These are phyloP conservation scores for Auricularia sp. DNA, from an alignment of 768 basidiomycete genomes.

Conservation along the genomic window DNA sequence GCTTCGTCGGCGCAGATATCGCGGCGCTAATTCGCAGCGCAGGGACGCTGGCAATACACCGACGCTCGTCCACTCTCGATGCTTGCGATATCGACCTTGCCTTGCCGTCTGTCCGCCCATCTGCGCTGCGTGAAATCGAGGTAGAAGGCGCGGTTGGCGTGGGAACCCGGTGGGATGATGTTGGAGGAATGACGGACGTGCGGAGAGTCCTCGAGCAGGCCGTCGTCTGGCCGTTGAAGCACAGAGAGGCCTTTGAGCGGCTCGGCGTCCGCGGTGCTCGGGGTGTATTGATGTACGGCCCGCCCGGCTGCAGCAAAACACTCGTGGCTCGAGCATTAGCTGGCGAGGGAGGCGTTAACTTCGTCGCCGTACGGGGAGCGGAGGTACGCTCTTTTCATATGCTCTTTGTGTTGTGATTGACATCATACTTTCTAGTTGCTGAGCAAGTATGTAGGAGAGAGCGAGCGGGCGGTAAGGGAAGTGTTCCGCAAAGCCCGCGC, in stretches of 20 bases:
- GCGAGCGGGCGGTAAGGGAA: slow-evolving; percentile 88
- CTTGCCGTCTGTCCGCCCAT: slow-evolving; percentile 74
- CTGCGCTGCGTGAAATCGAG: slow-evolving; percentile 89
- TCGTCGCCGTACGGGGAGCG: slow-evolving; percentile 93
- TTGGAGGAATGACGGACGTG: slow-evolving; percentile 75
- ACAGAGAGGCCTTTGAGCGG: slow-evolving; percentile 77
- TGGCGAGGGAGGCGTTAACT: slow-evolving; percentile 89
- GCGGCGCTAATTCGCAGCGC: slow-evolving; percentile 88
- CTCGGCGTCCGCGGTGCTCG: slow-evolving; percentile 83
- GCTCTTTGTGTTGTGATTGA: not conserved
- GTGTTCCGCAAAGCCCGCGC: slow-evolving; percentile 92
- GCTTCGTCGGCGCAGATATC: slow-evolving; percentile 95
- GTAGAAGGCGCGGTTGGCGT: slow-evolving; percentile 59
- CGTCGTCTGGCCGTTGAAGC: slow-evolving; percentile 89
- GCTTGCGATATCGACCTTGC: slow-evolving; percentile 57
- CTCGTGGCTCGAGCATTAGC: slow-evolving; percentile 86
- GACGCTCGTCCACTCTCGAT: slow-evolving; percentile 49
- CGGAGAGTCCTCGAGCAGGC: slow-evolving; percentile 83
- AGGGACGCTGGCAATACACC: slow-evolving; percentile 84
- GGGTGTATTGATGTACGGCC: slow-evolving; percentile 87
- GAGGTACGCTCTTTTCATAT: slow-evolving; percentile 48
- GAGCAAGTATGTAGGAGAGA: slow-evolving; percentile 96
- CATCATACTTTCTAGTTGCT: slow-evolving; percentile 48
- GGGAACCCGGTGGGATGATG: slow-evolving; percentile 55
- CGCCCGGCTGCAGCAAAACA: slow-evolving; percentile 97